Conservation (phyloP, 768 basidiomycete species). For the Auriscalpium vulgare region DNA sequence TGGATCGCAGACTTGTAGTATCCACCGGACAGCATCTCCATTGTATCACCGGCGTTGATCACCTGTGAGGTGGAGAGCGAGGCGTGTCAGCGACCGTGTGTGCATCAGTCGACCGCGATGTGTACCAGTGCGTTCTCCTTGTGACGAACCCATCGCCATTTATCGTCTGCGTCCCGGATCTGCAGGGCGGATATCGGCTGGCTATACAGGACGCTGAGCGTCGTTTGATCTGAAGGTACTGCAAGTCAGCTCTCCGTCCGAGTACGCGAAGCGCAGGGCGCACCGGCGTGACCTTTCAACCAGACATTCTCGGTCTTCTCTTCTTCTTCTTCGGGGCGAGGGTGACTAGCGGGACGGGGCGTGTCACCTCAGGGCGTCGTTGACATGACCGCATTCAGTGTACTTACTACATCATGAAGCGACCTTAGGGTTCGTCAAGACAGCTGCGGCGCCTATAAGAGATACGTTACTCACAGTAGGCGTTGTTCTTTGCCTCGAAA, state of each 20-base stretch:
- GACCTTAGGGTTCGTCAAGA: slow-evolving; percentile 28
- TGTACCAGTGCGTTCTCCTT: slow-evolving; percentile 23
- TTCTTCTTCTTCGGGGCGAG: slow-evolving; percentile 24
- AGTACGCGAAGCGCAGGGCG: background rate
- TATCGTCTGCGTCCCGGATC: slow-evolving; percentile 23
- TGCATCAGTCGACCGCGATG: background rate
- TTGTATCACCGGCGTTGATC: slow-evolving; percentile 25
- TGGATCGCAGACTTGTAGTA: slow-evolving; percentile 28
- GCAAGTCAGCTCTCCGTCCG: background rate
- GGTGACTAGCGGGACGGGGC: slow-evolving; percentile 17
- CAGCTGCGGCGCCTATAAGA: background rate
- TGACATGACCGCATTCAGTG: background rate
- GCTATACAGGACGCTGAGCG: slow-evolving; percentile 25
- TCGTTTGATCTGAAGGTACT: slow-evolving; percentile 21
- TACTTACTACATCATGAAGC: slow-evolving; percentile 59
- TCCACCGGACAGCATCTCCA: slow-evolving; percentile 27
- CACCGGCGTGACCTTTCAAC: slow-evolving; percentile 29
- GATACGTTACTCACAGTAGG: slow-evolving; percentile 18
- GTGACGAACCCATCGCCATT: slow-evolving; percentile 28
- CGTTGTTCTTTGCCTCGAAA: slow-evolving; percentile 21
- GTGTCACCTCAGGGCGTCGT: background rate
- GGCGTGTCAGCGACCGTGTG: background rate
- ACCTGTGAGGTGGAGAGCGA: slow-evolving; percentile 22
- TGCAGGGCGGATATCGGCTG: slow-evolving; percentile 28
- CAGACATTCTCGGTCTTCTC: slow-evolving; percentile 23